Evolutionary conservation across 2,329 filamentous ascomycete genomes (phyloP).

Genomic region (Diaporthe sp.): DNA sequence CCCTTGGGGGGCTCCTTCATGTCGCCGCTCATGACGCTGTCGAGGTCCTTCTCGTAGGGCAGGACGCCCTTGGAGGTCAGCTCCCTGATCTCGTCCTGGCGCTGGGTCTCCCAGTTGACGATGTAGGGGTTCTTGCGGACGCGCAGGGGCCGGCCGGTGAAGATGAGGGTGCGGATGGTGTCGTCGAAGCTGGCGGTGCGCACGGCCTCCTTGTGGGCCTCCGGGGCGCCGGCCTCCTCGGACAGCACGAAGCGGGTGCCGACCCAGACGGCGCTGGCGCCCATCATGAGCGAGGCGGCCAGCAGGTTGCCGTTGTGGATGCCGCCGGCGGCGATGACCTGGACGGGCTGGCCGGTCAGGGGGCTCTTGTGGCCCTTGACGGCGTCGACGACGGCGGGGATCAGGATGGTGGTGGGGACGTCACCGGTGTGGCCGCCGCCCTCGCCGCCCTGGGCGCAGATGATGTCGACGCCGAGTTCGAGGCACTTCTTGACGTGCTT

Average conservation of each 20-base stretch:
- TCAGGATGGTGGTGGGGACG: constrained; percentile 91
- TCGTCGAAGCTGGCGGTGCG: constrained; percentile 93
- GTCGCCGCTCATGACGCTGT: constrained; percentile 78
- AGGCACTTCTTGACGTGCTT: constrained; percentile 99
- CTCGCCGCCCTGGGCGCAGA: constrained; percentile 98
- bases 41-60: constrained; percentile 94
- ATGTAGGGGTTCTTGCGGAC: constrained; percentile 97
- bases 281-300: constrained; percentile 92
- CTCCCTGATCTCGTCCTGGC: constrained; percentile 89
- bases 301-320: constrained; percentile 93
- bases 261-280: constrained; percentile 93
- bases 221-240: constrained; percentile 93
- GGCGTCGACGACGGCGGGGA: constrained; percentile 89
- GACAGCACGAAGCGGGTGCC: constrained; percentile 95
- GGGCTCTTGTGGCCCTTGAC: constrained; percentile 86
- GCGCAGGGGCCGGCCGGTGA: constrained; percentile 94
- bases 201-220: constrained; percentile 95
- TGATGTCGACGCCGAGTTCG: constrained; percentile 92
- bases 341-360: constrained; percentile 87
- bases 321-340: constrained; percentile 93
- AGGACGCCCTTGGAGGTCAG: constrained; percentile 90
- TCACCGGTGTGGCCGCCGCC: constrained; percentile 97
- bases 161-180: constrained; percentile 97
- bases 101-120: constrained; percentile 94
- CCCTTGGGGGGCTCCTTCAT: constrained; percentile 75